Conservation (phyloP, 2,329 filamentous ascomycete species). For the Colletotrichum sp. region DNA sequence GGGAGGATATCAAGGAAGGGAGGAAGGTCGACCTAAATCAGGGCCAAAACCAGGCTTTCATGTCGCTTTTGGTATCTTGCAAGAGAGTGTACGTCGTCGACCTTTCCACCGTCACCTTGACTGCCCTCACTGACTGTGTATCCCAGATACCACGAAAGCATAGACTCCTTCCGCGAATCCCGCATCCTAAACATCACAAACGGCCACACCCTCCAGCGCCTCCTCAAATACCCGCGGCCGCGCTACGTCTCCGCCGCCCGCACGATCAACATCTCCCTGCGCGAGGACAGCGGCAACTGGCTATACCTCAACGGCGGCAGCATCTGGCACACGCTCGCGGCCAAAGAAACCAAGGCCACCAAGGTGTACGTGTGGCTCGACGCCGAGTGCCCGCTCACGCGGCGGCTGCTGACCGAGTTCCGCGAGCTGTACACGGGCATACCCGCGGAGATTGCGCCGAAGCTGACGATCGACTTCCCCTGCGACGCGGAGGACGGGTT, state of each 20-base stretch:
- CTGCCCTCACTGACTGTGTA: background rate
- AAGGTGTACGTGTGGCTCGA: constrained; percentile 20
- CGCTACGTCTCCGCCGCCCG: background rate
- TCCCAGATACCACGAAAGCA: constrained; percentile 12
- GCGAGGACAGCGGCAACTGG: constrained; percentile 18
- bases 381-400: constrained; percentile 18
- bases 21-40: background rate
- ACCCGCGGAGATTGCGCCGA: background rate
- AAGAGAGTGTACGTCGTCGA: constrained; percentile 7
- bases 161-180: background rate
- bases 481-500: constrained; percentile 18
- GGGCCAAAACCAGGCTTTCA: background rate
- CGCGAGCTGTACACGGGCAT: constrained; percentile 5
- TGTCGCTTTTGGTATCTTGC: constrained; percentile 18
- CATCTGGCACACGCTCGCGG: constrained; percentile 10
- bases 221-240: background rate
- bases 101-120: no score
- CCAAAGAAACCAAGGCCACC: background rate
- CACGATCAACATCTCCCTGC: constrained; percentile 20
- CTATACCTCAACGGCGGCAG: constrained; percentile 13
- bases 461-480: constrained; percentile 10
- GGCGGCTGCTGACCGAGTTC: constrained; percentile 20
- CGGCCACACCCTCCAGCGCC: constrained; percentile 3
- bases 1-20: constrained; percentile 7
- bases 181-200: constrained; percentile 17